phyloP scores from a whole-genome alignment of 495 filamentous ascomycete genomes.

The Sabuloglossum arenarium region DNA sequence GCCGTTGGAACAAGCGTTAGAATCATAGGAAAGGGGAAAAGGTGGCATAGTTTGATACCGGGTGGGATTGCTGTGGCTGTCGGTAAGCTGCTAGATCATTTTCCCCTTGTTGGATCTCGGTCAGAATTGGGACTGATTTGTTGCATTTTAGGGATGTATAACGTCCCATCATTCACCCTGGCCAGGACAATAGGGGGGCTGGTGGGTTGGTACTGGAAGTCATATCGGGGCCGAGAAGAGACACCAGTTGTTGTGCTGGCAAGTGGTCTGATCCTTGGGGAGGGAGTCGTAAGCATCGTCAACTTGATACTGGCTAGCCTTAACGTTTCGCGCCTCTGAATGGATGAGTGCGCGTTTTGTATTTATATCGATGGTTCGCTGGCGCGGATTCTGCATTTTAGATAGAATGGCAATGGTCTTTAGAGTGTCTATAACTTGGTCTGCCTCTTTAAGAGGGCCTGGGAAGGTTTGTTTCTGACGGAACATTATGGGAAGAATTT shows the following conservation, averaged over 20 bases:
- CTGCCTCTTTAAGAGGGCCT: no score
- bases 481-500: no score
- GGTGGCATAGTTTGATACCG: slow-evolving; percentile 44
- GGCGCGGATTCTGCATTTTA: no score
- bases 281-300: slow-evolving; percentile 83
- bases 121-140: not conserved
- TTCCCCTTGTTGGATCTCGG: not conserved
- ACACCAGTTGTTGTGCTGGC: slow-evolving; percentile 43
- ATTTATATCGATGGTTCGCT: no score
- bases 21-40: slow-evolving; percentile 27
- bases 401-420: no score
- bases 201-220: slow-evolving; percentile 63
- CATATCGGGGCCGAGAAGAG: slow-evolving; percentile 23
- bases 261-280: slow-evolving; percentile 74
- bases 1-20: slow-evolving; percentile 45
- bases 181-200: slow-evolving; percentile 73
- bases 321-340: slow-evolving; percentile 52
- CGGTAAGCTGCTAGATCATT: slow-evolving; percentile 19
- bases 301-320: slow-evolving; percentile 70
- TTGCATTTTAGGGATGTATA: slow-evolving; percentile 59
- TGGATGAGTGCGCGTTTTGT: no score
- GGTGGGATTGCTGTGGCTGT: slow-evolving; percentile 93
- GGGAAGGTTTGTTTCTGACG: no score
- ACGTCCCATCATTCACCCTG: slow-evolving; percentile 85
- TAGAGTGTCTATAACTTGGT: no score